Percentiles rank a stretch among this genome's conserved stretches.
These are phyloP conservation scores for Myxozyma mucilagina DNA, from an alignment of 805 yeast species.

Conservation along the genomic window DNA sequence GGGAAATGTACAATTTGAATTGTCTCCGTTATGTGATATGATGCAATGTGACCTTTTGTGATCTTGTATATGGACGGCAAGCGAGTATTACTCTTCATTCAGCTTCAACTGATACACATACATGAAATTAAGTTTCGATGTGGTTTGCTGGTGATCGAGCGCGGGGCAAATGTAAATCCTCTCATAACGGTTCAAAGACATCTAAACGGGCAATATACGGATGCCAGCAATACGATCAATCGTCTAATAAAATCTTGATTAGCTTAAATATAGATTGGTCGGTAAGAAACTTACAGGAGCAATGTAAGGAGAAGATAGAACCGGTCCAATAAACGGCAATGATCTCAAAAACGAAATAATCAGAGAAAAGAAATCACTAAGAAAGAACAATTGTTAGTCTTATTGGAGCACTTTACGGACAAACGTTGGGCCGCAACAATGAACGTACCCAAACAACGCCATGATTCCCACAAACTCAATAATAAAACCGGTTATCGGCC, in stretches of 20 bases:
- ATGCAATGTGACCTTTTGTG: too few species aligned
- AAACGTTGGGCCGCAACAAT: background rate
- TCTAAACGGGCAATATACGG: constrained; percentile 62
- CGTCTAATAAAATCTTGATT: constrained; percentile 32
- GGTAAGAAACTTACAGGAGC: constrained; percentile 59
- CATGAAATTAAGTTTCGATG: too few species aligned
- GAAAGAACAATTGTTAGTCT: background rate
- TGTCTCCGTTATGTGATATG: too few species aligned
- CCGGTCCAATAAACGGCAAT: constrained; percentile 82
- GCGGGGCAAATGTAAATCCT: too few species aligned
- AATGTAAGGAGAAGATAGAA: constrained; percentile 73
- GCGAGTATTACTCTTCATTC: too few species aligned
- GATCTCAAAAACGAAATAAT: constrained; percentile 84
- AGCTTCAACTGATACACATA: too few species aligned
- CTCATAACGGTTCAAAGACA: background rate
- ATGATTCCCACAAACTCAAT: constrained; percentile 87
- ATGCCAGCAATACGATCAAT: constrained; percentile 66
- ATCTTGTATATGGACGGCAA: too few species aligned
- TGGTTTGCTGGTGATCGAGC: too few species aligned
- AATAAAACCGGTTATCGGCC: constrained; percentile 81
- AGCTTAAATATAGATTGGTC: background rate
- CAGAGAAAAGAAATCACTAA: constrained; percentile 78
- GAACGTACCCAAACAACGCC: constrained; percentile 63
- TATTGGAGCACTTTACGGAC: background rate
- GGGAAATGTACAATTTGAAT: too few species aligned